Evolutionary conservation across 768 basidiomycete species (phyloP).

Genomic region (Podaxis sp.): DNA sequence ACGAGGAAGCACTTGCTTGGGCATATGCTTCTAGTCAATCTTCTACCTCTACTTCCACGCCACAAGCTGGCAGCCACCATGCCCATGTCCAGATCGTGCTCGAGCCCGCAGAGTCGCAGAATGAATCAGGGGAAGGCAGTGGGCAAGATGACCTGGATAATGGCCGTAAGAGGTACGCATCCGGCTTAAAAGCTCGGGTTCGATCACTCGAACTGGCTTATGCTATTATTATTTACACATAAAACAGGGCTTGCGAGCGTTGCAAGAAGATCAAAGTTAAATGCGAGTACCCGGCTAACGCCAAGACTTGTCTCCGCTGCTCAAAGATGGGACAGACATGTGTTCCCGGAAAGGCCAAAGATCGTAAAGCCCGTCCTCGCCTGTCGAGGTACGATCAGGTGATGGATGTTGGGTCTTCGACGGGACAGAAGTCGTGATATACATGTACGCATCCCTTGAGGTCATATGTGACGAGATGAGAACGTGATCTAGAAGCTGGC

Average conservation of each 20-base stretch:
- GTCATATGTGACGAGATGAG: neutral
- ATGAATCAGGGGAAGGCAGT: neutral
- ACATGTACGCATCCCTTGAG: neutral
- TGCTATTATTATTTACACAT: too few relatives aligned
- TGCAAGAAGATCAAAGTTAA: slow-evolving; percentile 12
- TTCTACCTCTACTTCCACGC: neutral
- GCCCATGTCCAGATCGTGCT: slow-evolving; percentile 8
- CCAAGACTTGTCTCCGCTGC: neutral
- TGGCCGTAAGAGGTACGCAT: slow-evolving; percentile 5
- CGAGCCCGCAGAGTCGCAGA: slow-evolving; percentile 2
- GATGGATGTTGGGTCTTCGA: slow-evolving; percentile 4
- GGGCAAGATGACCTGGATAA: slow-evolving; percentile 1
- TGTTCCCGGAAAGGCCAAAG: slow-evolving; percentile 3
- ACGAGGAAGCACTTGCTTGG: slow-evolving; percentile 9
- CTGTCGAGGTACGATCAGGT: slow-evolving; percentile 8
- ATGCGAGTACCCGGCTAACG: slow-evolving; percentile 7
- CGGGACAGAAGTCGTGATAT: neutral
- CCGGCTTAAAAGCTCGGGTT: neutral
- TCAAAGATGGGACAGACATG: slow-evolving; percentile 7
- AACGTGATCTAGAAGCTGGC: neutral
- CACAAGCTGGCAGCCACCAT: neutral
- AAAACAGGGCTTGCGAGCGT: slow-evolving; percentile 6
- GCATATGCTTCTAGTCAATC: slow-evolving; percentile 1
- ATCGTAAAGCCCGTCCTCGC: neutral
- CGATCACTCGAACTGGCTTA: neutral